Evolutionary conservation across 2,329 filamentous ascomycete species (phyloP).

Genomic region (Aspergillus sp.): DNA sequence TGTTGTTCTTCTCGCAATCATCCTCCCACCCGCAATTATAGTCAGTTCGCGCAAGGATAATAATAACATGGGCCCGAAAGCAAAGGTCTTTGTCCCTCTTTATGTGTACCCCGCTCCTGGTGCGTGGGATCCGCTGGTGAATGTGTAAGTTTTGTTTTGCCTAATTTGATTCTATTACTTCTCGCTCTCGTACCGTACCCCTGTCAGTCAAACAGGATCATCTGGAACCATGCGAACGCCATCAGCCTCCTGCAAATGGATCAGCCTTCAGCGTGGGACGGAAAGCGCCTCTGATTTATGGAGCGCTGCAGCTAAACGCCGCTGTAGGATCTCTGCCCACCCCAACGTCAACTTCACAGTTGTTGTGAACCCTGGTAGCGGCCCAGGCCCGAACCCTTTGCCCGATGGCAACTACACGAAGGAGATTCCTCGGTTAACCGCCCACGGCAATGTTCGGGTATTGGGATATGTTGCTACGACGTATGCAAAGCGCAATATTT

Average conservation of each 20-base stretch:
- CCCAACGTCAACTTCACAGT: constrained; percentile 50
- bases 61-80: constrained; percentile 36
- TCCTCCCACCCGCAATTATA: constrained; percentile 35
- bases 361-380: constrained; percentile 50
- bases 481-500: constrained; percentile 45
- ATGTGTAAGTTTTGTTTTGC: constrained; percentile 38
- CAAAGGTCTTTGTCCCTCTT: constrained; percentile 49
- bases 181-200: constrained; percentile 7
- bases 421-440: constrained; percentile 42
- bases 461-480: constrained; percentile 53
- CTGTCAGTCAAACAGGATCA: constrained; percentile 6
- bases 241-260: constrained; percentile 16
- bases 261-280: constrained; percentile 17
- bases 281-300: constrained; percentile 10
- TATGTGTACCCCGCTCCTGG: constrained; percentile 51
- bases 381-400: constrained; percentile 44
- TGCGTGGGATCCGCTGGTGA: constrained; percentile 47
- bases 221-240: constrained; percentile 16
- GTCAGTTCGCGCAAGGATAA: constrained; percentile 35
- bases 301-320: constrained; percentile 25
- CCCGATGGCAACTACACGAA: constrained; percentile 46
- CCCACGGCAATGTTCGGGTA: constrained; percentile 49
- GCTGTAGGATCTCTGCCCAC: constrained; percentile 37
- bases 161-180: constrained; percentile 9
- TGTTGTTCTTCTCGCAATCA: constrained; percentile 30